Evolutionary conservation across 1,284 basidiomycete genomes (phyloP).

Genomic region (Ceratobasidium sp.): DNA sequence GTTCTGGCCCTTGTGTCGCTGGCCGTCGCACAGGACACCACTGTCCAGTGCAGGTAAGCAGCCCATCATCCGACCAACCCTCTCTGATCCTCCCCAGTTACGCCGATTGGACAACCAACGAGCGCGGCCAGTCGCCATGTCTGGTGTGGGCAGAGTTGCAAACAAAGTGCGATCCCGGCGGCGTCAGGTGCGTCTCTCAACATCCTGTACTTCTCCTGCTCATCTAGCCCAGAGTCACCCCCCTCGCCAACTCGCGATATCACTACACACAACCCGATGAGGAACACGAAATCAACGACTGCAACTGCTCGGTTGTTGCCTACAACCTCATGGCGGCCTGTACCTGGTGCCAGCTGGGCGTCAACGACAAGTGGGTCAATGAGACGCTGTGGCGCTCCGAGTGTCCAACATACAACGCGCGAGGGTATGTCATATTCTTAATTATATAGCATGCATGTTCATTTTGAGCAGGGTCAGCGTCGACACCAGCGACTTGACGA

Average conservation of each 20-base stretch:
- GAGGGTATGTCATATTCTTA: not conserved
- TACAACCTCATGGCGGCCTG: conserved; percentile 39
- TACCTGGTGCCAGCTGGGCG: conserved; percentile 35
- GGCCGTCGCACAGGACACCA: conserved; percentile 26
- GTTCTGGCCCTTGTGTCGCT: not conserved
- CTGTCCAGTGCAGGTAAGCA: conserved; percentile 25
- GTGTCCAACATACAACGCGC: conserved; percentile 29
- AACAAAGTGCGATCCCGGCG: conserved; percentile 31
- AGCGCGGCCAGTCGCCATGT: conserved; percentile 34
- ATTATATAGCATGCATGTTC: not conserved
- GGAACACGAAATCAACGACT: conserved; percentile 33
- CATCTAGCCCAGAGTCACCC: conserved; percentile 18
- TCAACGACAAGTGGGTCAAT: conserved; percentile 34
- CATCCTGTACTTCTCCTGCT: not conserved
- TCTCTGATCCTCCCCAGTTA: conserved; percentile 12
- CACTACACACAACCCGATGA: conserved; percentile 31
- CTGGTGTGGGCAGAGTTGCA: conserved; percentile 38
- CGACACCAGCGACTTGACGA: conserved; percentile 12
- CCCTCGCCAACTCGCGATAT: conserved; percentile 24
- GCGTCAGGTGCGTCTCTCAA: conserved; percentile 4
- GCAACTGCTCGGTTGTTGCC: conserved; percentile 36
- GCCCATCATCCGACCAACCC: not conserved
- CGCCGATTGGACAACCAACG: conserved; percentile 35
- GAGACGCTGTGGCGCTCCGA: conserved; percentile 29
- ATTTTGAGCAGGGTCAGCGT: conserved; percentile 28